phyloP scores from a whole-genome alignment of 1,139 yeast species.

The Suhomyces terraborum region DNA sequence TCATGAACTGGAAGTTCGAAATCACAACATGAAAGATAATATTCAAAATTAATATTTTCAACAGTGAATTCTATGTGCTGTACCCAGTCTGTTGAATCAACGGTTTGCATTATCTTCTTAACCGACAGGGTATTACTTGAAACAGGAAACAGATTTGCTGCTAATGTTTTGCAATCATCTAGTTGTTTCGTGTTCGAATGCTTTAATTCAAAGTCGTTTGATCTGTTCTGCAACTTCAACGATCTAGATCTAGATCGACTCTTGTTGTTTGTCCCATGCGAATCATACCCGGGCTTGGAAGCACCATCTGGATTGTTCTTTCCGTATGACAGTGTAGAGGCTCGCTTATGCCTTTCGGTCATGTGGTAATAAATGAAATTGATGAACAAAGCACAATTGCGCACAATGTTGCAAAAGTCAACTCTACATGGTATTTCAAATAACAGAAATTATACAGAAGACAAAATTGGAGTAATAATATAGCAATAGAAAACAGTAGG shows the following conservation, averaged over 20 bases:
- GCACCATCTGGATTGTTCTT: too few relatives aligned
- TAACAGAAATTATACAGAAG: constrained; percentile 9
- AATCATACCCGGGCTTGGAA: too few relatives aligned
- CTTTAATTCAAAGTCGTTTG: not conserved
- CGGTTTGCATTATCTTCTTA: too few relatives aligned
- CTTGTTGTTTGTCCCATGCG: not conserved
- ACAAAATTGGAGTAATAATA: constrained; percentile 11
- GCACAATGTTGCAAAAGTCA: not conserved
- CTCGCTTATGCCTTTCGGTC: not conserved
- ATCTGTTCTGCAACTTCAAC: not conserved
- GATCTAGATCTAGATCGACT: not conserved
- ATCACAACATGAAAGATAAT: too few relatives aligned
- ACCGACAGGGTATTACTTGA: not conserved
- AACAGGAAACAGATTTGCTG: not conserved
- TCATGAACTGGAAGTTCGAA: too few relatives aligned
- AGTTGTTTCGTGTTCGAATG: not conserved
- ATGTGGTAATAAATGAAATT: not conserved
- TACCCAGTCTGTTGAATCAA: too few relatives aligned
- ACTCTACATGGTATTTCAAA: not conserved
- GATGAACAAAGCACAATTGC: not conserved
- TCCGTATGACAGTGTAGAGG: too few relatives aligned
- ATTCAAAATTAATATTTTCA: too few relatives aligned
- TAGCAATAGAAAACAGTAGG: constrained; percentile 13
- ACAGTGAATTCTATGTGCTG: too few relatives aligned
- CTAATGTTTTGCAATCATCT: not conserved